Percentiles rank a stretch among this genome's conserved stretches.
Conservation (phyloP, 2,329 filamentous ascomycete genomes). For the Fusarium euwallaceae region DNA sequence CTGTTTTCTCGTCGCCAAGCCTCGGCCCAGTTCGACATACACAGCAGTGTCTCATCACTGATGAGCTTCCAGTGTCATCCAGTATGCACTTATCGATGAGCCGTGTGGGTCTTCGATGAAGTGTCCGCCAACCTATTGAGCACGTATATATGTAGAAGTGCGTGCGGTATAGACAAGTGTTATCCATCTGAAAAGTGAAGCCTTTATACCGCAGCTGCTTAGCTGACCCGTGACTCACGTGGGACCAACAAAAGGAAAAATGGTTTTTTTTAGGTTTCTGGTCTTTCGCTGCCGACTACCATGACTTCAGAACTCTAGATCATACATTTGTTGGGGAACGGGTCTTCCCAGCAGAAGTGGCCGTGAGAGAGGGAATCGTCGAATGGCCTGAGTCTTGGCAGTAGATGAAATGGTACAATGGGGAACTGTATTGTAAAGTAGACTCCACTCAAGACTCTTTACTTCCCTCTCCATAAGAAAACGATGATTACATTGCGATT, state of each 20-base stretch:
- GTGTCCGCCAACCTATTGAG: constrained; percentile 5
- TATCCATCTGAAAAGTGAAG: constrained; percentile 15
- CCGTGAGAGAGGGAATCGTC: neutral
- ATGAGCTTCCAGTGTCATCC: neutral
- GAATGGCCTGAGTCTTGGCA: neutral
- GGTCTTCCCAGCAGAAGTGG: neutral
- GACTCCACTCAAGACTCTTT: neutral
- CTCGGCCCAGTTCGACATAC: constrained; percentile 11
- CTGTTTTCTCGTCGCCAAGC: constrained; percentile 13
- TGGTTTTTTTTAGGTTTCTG: constrained; percentile 10
- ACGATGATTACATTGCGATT: neutral
- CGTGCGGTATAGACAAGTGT: neutral
- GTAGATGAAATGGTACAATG: constrained; percentile 9
- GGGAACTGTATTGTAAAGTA: constrained; percentile 11
- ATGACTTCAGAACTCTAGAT: constrained; percentile 6
- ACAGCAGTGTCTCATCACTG: constrained; percentile 13
- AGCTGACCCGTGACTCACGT: too few relatives aligned
- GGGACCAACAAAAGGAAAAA: neutral
- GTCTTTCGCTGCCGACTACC: neutral
- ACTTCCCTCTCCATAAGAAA: neutral
- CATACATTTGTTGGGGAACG: neutral
- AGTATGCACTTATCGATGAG: constrained; percentile 5
- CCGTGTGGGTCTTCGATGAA: constrained; percentile 16
- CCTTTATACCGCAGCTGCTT: neutral
- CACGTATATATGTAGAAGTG: neutral